Evolutionary conservation across 106 monocot species (phyloP).

Genomic region (Chionographis japonica): DNA sequence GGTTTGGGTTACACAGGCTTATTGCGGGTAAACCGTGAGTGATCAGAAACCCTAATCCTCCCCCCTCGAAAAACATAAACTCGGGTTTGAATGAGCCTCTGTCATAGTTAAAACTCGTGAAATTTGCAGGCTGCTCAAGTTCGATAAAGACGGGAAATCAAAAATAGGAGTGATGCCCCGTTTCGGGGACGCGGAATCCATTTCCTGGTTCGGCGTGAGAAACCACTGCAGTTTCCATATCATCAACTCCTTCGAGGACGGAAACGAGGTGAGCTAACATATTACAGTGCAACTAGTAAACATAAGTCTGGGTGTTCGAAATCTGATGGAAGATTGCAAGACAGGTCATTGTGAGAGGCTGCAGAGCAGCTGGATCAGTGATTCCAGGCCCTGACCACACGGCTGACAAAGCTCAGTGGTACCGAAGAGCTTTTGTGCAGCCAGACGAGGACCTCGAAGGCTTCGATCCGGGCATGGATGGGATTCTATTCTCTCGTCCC

Average conservation of each 20-base stretch:
- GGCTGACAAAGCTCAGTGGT: constrained; percentile 7
- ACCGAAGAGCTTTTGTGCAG: constrained; percentile 14
- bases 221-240: constrained; percentile 23
- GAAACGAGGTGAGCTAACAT: constrained; percentile 19
- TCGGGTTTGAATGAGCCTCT: too few species aligned
- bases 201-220: constrained; percentile 21
- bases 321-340: background rate
- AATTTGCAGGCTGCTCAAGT: constrained; percentile 10
- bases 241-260: constrained; percentile 34
- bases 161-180: constrained; percentile 41
- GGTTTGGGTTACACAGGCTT: constrained; percentile 3
- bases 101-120: background rate
- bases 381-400: constrained; percentile 10
- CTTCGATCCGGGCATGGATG: constrained; percentile 20
- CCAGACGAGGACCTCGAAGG: constrained; percentile 4
- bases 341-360: constrained; percentile 21
- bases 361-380: constrained; percentile 5
- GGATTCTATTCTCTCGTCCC: constrained; percentile 15
- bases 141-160: constrained; percentile 9
- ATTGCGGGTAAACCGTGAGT: constrained; percentile 8
- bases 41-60: too few species aligned
- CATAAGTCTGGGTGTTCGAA: too few species aligned
- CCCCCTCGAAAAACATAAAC: background rate
- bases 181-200: constrained; percentile 25
- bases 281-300: too few species aligned